Conservation (phyloP, 345 rosid species). For the Brassica rapa region DNA sequence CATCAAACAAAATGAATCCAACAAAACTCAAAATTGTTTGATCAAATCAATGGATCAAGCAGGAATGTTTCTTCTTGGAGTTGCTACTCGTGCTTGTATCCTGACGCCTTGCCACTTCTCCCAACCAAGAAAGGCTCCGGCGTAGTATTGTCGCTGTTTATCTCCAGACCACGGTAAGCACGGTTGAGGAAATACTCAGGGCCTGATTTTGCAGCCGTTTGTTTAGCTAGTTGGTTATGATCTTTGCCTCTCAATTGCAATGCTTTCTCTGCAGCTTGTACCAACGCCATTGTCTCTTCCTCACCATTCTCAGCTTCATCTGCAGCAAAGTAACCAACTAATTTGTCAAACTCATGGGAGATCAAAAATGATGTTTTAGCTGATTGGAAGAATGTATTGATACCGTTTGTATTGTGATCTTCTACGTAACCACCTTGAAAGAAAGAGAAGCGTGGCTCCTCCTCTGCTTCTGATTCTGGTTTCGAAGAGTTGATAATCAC, state of each 20-base stretch:
- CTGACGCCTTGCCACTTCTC: constrained; percentile 76
- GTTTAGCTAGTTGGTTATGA: constrained; percentile 48
- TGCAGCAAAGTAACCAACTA: constrained; percentile 25
- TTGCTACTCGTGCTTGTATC: constrained; percentile 55
- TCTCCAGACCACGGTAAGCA: constrained; percentile 78
- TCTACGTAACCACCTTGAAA: constrained; percentile 79
- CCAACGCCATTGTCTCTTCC: constrained; percentile 63
- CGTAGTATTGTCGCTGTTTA: constrained; percentile 44
- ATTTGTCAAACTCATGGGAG: constrained; percentile 11
- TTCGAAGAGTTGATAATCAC: constrained; percentile 55
- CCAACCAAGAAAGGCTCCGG: constrained; percentile 67
- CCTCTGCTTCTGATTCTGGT: constrained; percentile 44
- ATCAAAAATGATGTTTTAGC: not conserved
- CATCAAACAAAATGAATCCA: not conserved
- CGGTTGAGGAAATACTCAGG: constrained; percentile 66
- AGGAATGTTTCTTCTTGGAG: not conserved
- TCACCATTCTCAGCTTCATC: constrained; percentile 33
- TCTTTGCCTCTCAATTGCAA: constrained; percentile 58
- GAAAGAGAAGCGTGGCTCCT: constrained; percentile 89
- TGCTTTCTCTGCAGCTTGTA: constrained; percentile 60
- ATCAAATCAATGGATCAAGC: not conserved
- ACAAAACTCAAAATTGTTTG: not conserved
- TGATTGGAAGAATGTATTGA: not conserved
- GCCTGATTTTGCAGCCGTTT: constrained; percentile 72
- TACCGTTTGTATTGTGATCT: constrained; percentile 30